Base-by-base conservation (phyloP, 345 rosid species). In the Bruguiera gymnorhiza region DNA sequence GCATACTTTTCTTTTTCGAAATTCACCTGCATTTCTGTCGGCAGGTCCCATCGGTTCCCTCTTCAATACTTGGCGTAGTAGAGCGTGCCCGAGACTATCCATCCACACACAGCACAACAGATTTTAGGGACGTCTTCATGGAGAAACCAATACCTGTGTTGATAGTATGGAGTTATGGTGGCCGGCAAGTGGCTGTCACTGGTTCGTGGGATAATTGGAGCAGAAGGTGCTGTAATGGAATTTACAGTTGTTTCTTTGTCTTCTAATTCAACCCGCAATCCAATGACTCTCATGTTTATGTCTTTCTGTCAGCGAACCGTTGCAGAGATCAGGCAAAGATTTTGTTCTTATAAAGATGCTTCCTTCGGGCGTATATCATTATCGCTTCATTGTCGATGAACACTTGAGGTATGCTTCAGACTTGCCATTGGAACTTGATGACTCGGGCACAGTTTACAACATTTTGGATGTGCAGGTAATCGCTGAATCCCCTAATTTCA, bases 151-250 rank as follows among this genome's bases (percentile, higher is more conserved):
- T 48, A 15, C 72, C 88, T 3, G 84, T 72, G 46, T 71, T 82
- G 86, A 77, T 88, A 70, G 75, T 77, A 55, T 88, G 93, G 93
- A 80, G 82, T 74, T 76, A 76, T 68, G 93, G 80, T 27, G 93
- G 93, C 65, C 70, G 70, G 74, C 67, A 80, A 71, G 90, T 86
- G 26, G 86, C 88, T 18, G 67, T 88, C n/a, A 73, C 80, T n/a
- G 93, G 93, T 55, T 84, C 93, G 26, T 88, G 93, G 93, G 80
- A 88, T 76, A 78, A 84, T 57, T 88, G 93, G 93, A 60, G 32
- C 27, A 77, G 53, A n/a, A 68, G 73, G 93, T 86, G 71, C 34
- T 31, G 58, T 29, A 60, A 59, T 70, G 54, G 62, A 60, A 60
- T 60, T 62, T 31, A 63, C 21, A 32, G 39, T 69, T 52, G 51